Conservation (phyloP, 148 eudicot genomes). For the Rhododendron henanense region DNA sequence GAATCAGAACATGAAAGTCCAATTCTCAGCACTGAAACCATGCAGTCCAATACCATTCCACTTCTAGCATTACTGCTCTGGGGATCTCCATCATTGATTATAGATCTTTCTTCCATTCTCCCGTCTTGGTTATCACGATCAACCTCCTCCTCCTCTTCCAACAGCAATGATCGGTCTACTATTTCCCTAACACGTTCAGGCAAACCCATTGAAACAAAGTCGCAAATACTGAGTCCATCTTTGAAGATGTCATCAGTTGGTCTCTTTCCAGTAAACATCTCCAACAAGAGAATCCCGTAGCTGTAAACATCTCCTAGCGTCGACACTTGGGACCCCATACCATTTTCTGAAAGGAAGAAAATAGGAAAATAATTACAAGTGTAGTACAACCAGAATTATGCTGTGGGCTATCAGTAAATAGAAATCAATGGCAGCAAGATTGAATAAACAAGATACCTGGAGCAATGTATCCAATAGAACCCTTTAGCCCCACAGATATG, state of each 20-base stretch:
- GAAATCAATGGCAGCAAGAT: neutral
- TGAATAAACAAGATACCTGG: conserved; percentile 6
- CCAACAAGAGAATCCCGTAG: conserved; percentile 17
- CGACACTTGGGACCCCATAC: conserved; percentile 14
- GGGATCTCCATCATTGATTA: too few relatives aligned
- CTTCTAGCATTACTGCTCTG: too few relatives aligned
- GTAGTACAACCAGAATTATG: neutral
- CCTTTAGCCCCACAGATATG: conserved; percentile 10
- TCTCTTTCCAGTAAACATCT: neutral
- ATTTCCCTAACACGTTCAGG: neutral
- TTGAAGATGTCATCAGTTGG: conserved; percentile 9
- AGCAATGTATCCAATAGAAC: conserved; percentile 20
- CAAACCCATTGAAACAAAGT: conserved; percentile 6
- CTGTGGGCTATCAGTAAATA: neutral
- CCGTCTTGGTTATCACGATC: too few relatives aligned
- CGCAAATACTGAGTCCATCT: conserved; percentile 6
- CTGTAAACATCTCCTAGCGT: conserved; percentile 21
- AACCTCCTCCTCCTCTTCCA: too few relatives aligned
- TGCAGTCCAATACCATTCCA: too few relatives aligned
- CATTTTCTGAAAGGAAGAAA: conserved; percentile 7
- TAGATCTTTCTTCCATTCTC: too few relatives aligned
- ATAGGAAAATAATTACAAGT: neutral
- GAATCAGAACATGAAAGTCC: too few relatives aligned
- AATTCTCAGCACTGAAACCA: too few relatives aligned
- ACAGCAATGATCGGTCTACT: neutral